Evolutionary conservation across 305 asterid genomes (phyloP), one percentile per base, ranked within the genome.

Genomic region (Fraxinus baroniana): DNA sequence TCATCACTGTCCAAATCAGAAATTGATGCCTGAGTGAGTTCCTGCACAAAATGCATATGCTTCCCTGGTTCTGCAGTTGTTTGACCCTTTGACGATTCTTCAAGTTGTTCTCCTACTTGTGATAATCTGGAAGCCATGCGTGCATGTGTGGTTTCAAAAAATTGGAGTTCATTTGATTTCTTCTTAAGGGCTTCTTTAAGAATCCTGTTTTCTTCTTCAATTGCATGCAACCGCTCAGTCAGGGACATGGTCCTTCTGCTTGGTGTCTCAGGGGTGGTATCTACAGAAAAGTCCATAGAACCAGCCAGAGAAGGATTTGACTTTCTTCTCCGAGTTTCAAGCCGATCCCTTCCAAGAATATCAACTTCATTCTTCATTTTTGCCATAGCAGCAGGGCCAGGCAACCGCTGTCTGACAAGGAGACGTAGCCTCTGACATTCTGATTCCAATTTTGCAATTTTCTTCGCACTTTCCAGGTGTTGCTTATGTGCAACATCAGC

Each of bases 361-460:
- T 88, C 90, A 78, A 88, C 95, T 89, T 91, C 97, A 39, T 83
- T 91, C 88, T 87, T 94, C 98, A 94, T 94, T 88, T 85, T 90
- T 30, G 88, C 88, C 83, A 90, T 64, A 84, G 95, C 89, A 36
- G 94, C 93, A 52, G 93, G 98, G 72, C 97, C 97, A 13, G 94
- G 95, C 82, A 94, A 80, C 64, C 93, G 88, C 86, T 93, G 92
- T 24, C 89, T 83, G 74, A 93, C 92, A 80, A 93, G 95, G 81
- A 89, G 74, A 8, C 95, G 93, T 68, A 93, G 84, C 86, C 92
- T 89, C 60, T 89, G 95, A 86, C 95, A 92, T 84, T 93, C 98
- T 7, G 91, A 87, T 78, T 91, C 97, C 86, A 93, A 57, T 75
- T 90, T 90, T 0, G 90, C 89, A 37, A 91, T 86, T 76, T 79